Evolutionary conservation across 2,329 filamentous ascomycete genomes (phyloP).

Genomic region (Tympanopsis confertula): DNA sequence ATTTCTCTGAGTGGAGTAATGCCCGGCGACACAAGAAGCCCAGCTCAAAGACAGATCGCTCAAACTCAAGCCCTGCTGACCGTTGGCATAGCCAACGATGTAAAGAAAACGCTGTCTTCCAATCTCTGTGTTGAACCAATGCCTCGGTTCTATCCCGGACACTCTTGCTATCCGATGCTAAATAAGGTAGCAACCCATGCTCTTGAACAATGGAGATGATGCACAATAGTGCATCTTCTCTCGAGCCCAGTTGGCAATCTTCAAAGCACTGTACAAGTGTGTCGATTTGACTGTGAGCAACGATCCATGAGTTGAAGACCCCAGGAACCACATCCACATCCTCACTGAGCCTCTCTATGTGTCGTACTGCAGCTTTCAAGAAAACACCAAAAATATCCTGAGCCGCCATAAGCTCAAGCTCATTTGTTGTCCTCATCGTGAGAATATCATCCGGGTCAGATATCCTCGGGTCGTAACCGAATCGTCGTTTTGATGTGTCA

Average conservation of each 20-base stretch:
- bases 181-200: conserved; percentile 8
- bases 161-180: background rate
- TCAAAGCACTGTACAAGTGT: conserved; percentile 13
- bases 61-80: conserved; percentile 10
- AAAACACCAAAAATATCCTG: conserved; percentile 19
- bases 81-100: conserved; percentile 13
- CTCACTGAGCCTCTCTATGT: background rate
- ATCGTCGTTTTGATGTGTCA: background rate
- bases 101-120: conserved; percentile 10
- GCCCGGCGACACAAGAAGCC: conserved; percentile 13
- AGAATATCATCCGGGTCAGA: conserved; percentile 11
- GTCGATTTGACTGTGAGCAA: conserved; percentile 9
- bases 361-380: conserved; percentile 5
- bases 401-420: conserved; percentile 13
- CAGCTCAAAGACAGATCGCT: conserved; percentile 11
- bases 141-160: background rate
- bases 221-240: conserved; percentile 18
- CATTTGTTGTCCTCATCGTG: conserved; percentile 10
- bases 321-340: background rate
- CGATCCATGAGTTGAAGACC: background rate
- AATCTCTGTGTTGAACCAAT: conserved; percentile 5
- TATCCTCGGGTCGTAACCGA: background rate
- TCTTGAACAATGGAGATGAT: conserved; percentile 13
- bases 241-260: conserved; percentile 9
- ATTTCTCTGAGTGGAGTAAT: conserved; percentile 7